Base-by-base conservation (phyloP, 2,329 filamentous ascomycete genomes). In the Verticillium dahliae region DNA sequence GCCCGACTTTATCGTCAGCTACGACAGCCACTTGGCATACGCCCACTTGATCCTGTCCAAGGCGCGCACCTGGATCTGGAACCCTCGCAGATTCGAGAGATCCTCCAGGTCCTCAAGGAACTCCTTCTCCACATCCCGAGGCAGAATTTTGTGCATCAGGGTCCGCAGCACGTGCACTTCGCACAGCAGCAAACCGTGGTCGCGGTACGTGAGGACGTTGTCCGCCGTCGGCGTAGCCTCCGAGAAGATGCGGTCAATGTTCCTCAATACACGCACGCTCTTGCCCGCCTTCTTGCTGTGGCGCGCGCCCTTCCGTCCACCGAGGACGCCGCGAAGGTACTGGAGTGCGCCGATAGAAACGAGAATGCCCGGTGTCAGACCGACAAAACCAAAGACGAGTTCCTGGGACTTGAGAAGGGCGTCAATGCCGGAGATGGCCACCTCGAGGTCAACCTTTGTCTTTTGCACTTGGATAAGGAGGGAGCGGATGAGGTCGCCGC, bases 401-500 rank as follows among this genome's bases (percentile, higher is more conserved):
- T 99, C 94, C 72, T 99, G 95, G 70, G 93, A 97, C 78, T 95
- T 97, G 62, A 99, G 82, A 37, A 99, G 83, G 38, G 92, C 87
- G 78, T 99, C 94, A 66, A 99, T 99, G 18, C 95, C 95, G 63
- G 90, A 92, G 78, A 99, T 93, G 14, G 95, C 95, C 64, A 98
- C 88, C 74, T 99, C 95, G 13, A 99, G 87, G 71, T 99, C 95
- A 9, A 99, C 95, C 79, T 99, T 99, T 27, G 95, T 98, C 81
- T 99, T 99, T 71, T 99, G 95, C 41, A 99, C 89, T 72, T 99
- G 95, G 61, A 99, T 98, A 55, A 99, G 81, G 34, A 99, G 85
- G 4, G 94, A 92, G 59, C 94, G 88, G 39, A 98, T 85, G 34
- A 99, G 82, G 69, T 98, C 94, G 11, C 95, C 95, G 35, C 87